phyloP scores from a whole-genome alignment of 2,329 filamentous ascomycete genomes.

The Dactylonectria macrodidyma region DNA sequence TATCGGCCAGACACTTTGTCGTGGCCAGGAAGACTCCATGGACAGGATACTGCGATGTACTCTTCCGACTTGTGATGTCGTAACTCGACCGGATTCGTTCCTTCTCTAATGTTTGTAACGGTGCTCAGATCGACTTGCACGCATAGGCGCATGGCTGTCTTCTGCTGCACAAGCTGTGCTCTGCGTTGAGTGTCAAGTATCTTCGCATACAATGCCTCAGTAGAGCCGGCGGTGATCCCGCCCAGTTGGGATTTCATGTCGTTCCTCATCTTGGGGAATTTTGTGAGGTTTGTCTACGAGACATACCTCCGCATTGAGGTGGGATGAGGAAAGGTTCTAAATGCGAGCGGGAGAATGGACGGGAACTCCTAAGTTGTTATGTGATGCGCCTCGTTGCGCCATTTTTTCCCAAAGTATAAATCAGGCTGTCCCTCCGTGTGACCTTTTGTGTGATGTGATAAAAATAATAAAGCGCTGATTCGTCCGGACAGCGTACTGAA shows the following conservation, averaged over 20 bases:
- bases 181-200: not conserved
- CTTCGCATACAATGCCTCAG: not conserved
- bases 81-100: not conserved
- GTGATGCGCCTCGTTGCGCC: no score
- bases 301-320: no score
- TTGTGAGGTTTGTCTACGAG: no score
- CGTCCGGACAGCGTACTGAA: not conserved
- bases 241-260: not conserved
- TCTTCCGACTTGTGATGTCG: constrained; percentile 3
- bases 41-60: constrained; percentile 3
- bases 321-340: no score
- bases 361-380: no score
- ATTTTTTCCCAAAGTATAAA: not conserved
- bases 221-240: not conserved
- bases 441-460: not conserved
- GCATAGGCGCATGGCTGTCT: not conserved
- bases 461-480: not conserved
- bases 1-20: not conserved
- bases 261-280: not conserved
- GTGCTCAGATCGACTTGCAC: not conserved
- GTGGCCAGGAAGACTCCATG: not conserved
- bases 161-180: not conserved
- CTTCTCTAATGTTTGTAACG: not conserved
- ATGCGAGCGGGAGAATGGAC: not conserved
- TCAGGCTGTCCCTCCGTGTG: not conserved